Evolutionary conservation across 1,284 basidiomycete genomes (phyloP), one percentile per base, ranked within the genome.

Genomic region (Ganoderma resinaceum): DNA sequence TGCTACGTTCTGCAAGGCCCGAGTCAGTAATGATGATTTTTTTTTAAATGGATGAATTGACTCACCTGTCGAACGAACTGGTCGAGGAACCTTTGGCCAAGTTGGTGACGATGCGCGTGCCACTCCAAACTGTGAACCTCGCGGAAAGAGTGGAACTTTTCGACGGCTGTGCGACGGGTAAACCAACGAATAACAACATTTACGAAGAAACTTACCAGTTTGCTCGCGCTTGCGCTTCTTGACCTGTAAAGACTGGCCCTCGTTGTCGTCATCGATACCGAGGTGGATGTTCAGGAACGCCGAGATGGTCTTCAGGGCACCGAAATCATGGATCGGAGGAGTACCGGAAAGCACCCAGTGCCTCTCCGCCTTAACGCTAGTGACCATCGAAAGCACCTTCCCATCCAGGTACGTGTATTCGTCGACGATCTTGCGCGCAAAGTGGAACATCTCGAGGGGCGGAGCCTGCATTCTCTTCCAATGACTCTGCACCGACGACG

Each of bases 301-400:
- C 2, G 96, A 93, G 69, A 98, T 97, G 11, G 93, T 95, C 83
- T 97, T 96, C 73, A 98, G 83, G 8, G 96, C 91, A 3, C 90
- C 90, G 78, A 98, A 98, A 80, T 97, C 94, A 70, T 94, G 92
- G 61, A 96, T 92, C 0, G 96, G 96, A 2, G 96, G 97, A 23
- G 96, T 98, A 43, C 97, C 96, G 0, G 96, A 98, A n/a, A 98
- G 86, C 3, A 98, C 94, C 96, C 96, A 98, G 66, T 91, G 92
- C 70, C 94, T 88, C 67, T 92, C 90, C 0, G 95, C 92, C 31
- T 90, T 88, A 31, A 97, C 80, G 49, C 87, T 88, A 3, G 94
- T 94, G 37, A 97, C 86, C 74, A 96, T 87, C 1, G 94, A 85
- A 66, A 95, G 91, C 9, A 91, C 86, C 74, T 93, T 91, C 64